These are phyloP conservation scores for Fusarium musae DNA, from an alignment of 2,329 filamentous ascomycete genomes.

Conservation along the genomic window DNA sequence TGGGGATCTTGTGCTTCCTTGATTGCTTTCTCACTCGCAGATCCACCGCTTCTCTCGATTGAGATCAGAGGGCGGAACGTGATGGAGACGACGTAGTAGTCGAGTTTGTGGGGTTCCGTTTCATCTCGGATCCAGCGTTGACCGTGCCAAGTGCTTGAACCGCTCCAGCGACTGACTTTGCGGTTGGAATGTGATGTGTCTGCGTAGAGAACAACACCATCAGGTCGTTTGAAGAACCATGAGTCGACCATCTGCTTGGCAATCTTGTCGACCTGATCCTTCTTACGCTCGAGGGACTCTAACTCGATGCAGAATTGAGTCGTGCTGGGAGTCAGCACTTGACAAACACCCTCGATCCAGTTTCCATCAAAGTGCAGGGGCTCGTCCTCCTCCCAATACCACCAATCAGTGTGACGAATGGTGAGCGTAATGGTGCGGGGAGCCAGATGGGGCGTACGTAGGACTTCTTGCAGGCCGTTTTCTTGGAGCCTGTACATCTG, in stretches of 20 bases:
- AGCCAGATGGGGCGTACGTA: slow-evolving; percentile 45
- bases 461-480: slow-evolving; percentile 40
- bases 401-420: slow-evolving; percentile 58
- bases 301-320: slow-evolving; percentile 56
- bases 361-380: slow-evolving; percentile 49
- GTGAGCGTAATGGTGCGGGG: slow-evolving; percentile 56
- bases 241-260: slow-evolving; percentile 41
- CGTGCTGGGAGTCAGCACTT: slow-evolving; percentile 48
- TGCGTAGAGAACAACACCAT: slow-evolving; percentile 48
- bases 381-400: slow-evolving; percentile 24
- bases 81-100: slow-evolving; percentile 57
- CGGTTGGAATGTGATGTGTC: slow-evolving; percentile 39
- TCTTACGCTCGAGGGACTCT: slow-evolving; percentile 60
- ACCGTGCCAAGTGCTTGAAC: slow-evolving; percentile 54
- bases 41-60: slow-evolving; percentile 35
- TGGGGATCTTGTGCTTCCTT: background rate
- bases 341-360: slow-evolving; percentile 50
- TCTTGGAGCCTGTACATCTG: slow-evolving; percentile 55
- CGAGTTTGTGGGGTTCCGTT: slow-evolving; percentile 49
- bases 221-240: slow-evolving; percentile 45
- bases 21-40: slow-evolving; percentile 15
- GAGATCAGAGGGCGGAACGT: slow-evolving; percentile 45
- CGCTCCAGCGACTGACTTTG: slow-evolving; percentile 55
- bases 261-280: slow-evolving; percentile 57
- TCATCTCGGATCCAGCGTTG: slow-evolving; percentile 57